These are phyloP conservation scores for Suillus tomentosus DNA, from an alignment of 768 basidiomycete species.

Conservation along the genomic window DNA sequence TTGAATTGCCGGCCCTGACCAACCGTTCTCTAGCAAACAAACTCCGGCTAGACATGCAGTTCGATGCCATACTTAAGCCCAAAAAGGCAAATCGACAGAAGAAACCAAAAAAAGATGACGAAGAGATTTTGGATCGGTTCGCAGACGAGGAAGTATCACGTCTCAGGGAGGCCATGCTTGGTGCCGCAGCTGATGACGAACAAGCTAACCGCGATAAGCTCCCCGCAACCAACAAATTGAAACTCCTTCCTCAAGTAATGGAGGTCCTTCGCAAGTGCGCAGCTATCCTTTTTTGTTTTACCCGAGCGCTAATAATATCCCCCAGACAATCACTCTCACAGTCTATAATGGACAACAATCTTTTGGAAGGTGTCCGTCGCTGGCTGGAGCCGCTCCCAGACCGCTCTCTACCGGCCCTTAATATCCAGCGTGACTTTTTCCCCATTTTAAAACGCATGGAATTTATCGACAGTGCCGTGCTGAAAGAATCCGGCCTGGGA, in stretches of 20 bases:
- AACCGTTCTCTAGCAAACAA: conserved; percentile 59
- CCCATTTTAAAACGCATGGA: conserved; percentile 84
- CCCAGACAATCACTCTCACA: conserved; percentile 79
- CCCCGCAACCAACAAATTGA: conserved; percentile 85
- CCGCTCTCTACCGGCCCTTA: conserved; percentile 89
- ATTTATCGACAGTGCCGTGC: conserved; percentile 84
- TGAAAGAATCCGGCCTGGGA: conserved; percentile 91
- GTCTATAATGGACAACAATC: conserved; percentile 93
- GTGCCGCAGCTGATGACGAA: conserved; percentile 83
- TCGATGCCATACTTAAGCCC: conserved; percentile 85
- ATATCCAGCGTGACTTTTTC: conserved; percentile 94
- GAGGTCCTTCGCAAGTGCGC: conserved; percentile 89
- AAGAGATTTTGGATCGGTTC: conserved; percentile 80
- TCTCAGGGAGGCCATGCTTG: conserved; percentile 87
- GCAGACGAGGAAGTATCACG: conserved; percentile 90
- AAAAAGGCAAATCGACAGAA: conserved; percentile 67
- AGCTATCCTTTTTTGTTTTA: conserved; percentile 17
- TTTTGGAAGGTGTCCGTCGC: conserved; percentile 82
- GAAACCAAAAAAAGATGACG: conserved; percentile 76
- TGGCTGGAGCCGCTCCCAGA: conserved; percentile 97
- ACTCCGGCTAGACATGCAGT: conserved; percentile 74
- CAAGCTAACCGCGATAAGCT: conserved; percentile 75
- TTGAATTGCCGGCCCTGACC: conserved; percentile 1
- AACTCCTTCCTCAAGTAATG: conserved; percentile 86
- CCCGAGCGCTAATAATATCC: neutral